phyloP scores from a whole-genome alignment of 768 basidiomycete genomes.

The Wakefieldia striispora region DNA sequence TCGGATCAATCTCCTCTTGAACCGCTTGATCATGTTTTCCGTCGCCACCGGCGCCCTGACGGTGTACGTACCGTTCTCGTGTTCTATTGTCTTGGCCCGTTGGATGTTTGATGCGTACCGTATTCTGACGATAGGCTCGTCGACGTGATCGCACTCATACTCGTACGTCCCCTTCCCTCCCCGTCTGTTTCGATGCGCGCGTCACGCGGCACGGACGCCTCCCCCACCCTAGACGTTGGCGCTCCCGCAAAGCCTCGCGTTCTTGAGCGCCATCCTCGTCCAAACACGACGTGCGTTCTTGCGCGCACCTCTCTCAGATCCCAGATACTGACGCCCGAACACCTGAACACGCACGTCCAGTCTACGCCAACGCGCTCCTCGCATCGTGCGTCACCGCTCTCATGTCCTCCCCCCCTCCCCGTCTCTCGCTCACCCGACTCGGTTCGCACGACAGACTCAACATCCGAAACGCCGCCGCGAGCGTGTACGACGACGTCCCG shows the following conservation, averaged over 20 bases:
- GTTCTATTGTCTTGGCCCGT: background rate
- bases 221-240: slow-evolving; percentile 23
- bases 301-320: too few relatives aligned
- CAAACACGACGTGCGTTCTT: slow-evolving; percentile 26
- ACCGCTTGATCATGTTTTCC: slow-evolving; percentile 21
- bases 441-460: slow-evolving; percentile 21
- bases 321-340: too few relatives aligned
- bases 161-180: too few relatives aligned
- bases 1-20: slow-evolving; percentile 22
- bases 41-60: slow-evolving; percentile 28
- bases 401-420: too few relatives aligned
- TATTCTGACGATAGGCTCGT: too few relatives aligned
- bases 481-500: slow-evolving; percentile 6
- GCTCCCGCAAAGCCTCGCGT: slow-evolving; percentile 19
- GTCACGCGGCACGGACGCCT: too few relatives aligned
- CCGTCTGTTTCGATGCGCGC: background rate
- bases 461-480: slow-evolving; percentile 22
- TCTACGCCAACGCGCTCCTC: slow-evolving; percentile 31
- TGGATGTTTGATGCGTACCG: background rate
- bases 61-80: slow-evolving; percentile 14
- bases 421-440: background rate
- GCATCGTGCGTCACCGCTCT: slow-evolving; percentile 19
- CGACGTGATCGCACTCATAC: too few relatives aligned
- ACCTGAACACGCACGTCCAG: background rate
- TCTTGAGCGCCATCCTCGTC: slow-evolving; percentile 20